Evolutionary conservation across 2,329 filamentous ascomycete species (phyloP), one percentile per base, ranked within the genome.

Genomic region (Paraconiothyrium brasiliense): DNA sequence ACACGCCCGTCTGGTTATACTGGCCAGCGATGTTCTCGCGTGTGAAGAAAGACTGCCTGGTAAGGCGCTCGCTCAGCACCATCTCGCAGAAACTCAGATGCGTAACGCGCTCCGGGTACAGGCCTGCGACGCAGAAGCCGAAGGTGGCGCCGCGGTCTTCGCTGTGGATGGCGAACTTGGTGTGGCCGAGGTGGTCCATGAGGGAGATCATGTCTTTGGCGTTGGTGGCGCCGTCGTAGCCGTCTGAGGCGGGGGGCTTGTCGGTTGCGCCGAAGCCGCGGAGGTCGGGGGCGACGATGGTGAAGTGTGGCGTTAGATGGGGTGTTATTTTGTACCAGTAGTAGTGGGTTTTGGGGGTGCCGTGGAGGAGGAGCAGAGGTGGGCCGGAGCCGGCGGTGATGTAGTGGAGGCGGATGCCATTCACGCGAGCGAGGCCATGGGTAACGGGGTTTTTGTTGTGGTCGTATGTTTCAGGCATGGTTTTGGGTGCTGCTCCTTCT

Each of bases 191-290:
- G 16, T 50, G 47, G 27, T 50, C 30, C 47, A 50, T 50, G 27
- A 50, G 47, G 30, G 47, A 50, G 11, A 50, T 50, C 47, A 50
- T 50, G 47, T 50, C 47, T 50, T 50, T 50, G 47, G 47, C 47
- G 32, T 50, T 50, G 24, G 47, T 50, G 20, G 71, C 72, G 24
- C 71, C 76, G 59, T 78, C 76, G 64, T 80, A 80, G 47, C 78
- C 76, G 4, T 75, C 76, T 35, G 59, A 66, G 4, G 75, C 72
- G 0, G 77, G 78, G 0, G 77, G 77, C 57, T 79, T 80, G 67
- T 80, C 77, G 0, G 76, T 78, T n/a, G 76, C 77, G 27, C 78
- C 78, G 48, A 79, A 79, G 0, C 77, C 76, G 16, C 78, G 70
- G 0, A 79, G 66, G 59, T 79, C 76, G 1, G 77, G 77, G 0